Evolutionary conservation across 192 early-diverging fungal genomes (phyloP).

Genomic region (Coemansia umbellata): DNA sequence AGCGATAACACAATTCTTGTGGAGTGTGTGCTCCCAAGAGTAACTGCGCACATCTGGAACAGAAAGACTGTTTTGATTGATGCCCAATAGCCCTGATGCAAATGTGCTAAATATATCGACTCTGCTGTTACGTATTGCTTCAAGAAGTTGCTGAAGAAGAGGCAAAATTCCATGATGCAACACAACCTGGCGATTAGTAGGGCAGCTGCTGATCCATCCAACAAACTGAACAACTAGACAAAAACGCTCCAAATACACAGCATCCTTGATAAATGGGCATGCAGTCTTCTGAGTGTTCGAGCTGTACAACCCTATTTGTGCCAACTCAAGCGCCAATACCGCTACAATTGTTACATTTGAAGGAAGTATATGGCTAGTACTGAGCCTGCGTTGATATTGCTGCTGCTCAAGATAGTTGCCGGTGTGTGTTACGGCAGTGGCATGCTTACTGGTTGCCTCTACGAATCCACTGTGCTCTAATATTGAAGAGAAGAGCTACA

Average conservation of each 20-base stretch:
- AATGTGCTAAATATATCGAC: slow-evolving; percentile 10
- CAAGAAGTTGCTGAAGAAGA: slow-evolving; percentile 5
- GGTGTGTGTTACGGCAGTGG: neutral
- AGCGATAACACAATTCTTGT: neutral
- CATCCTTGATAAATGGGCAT: neutral
- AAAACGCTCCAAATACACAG: neutral
- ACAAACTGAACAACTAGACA: slow-evolving; percentile 18
- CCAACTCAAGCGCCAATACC: neutral
- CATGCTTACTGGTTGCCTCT: neutral
- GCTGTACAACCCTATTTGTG: too few species aligned
- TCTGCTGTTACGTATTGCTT: slow-evolving; percentile 3
- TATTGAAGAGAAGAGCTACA: slow-evolving; percentile 1
- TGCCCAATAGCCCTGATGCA: neutral
- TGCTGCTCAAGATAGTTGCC: neutral
- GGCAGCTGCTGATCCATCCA: slow-evolving; percentile 7
- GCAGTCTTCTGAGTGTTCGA: neutral
- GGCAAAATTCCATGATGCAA: slow-evolving; percentile 16
- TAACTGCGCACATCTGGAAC: slow-evolving; percentile 20
- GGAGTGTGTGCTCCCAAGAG: slow-evolving; percentile 8
- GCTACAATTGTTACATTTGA: slow-evolving; percentile 10
- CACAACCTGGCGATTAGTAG: slow-evolving; percentile 20
- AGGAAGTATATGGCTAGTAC: slow-evolving; percentile 3
- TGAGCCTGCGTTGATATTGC: neutral
- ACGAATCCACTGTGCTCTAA: neutral
- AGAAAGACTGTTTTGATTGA: neutral